Evolutionary conservation across 2,329 filamentous ascomycete species (phyloP).

Genomic region (Xylaria multiplex): DNA sequence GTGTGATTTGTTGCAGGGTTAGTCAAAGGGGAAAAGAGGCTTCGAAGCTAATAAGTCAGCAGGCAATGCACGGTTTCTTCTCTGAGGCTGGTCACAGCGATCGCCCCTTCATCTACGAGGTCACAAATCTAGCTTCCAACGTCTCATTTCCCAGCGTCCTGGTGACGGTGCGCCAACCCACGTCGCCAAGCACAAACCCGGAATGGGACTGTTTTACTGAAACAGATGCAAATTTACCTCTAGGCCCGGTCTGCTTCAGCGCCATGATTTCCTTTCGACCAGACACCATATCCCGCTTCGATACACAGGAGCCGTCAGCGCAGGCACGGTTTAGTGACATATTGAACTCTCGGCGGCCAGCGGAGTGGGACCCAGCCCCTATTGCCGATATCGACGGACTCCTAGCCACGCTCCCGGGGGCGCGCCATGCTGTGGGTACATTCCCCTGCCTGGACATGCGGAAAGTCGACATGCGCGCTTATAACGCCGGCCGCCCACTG

Average conservation of each 20-base stretch:
- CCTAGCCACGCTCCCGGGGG: slow-evolving; percentile 40
- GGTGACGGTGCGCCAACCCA: slow-evolving; percentile 61
- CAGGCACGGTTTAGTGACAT: slow-evolving; percentile 57
- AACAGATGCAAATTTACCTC: slow-evolving; percentile 53
- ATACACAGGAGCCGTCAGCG: slow-evolving; percentile 54
- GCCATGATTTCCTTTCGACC: slow-evolving; percentile 64
- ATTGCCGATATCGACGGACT: slow-evolving; percentile 58
- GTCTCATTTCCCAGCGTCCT: slow-evolving; percentile 61
- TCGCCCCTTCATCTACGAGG: slow-evolving; percentile 64
- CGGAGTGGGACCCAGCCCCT: slow-evolving; percentile 58
- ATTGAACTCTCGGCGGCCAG: slow-evolving; percentile 51
- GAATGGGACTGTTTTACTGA: slow-evolving; percentile 51
- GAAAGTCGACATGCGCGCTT: slow-evolving; percentile 63
- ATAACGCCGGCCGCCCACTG: slow-evolving; percentile 55
- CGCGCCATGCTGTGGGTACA: slow-evolving; percentile 53
- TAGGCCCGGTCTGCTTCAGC: slow-evolving; percentile 59
- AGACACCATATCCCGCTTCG: slow-evolving; percentile 50
- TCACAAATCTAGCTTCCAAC: slow-evolving; percentile 56
- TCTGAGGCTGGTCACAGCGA: slow-evolving; percentile 58
- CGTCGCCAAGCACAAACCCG: slow-evolving; percentile 51
- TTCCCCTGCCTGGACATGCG: slow-evolving; percentile 65
- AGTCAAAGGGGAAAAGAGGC: neutral
- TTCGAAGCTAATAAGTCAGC: neutral
- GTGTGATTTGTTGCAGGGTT: neutral
- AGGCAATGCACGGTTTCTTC: slow-evolving; percentile 68